A percentile compares a stretch with the other conserved stretches of the same genome.
Evolutionary conservation across 2,329 filamentous ascomycete species (phyloP).

Genomic region (Aspergillus transmontanensis): DNA sequence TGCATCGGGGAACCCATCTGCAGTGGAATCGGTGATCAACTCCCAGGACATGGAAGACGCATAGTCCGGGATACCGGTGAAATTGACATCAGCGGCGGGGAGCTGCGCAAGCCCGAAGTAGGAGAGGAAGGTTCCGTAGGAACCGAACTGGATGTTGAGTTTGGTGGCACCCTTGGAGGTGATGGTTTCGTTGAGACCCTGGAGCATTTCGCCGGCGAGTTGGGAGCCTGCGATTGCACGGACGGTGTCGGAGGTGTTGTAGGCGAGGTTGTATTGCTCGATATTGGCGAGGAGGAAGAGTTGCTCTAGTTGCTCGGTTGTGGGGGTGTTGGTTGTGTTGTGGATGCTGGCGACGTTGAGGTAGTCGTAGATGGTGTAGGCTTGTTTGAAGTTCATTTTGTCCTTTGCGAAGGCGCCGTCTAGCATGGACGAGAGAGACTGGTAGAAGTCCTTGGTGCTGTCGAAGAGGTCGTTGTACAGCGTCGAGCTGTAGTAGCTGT

Average conservation of each 20-base stretch:
- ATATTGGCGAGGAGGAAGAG: conserved; percentile 70
- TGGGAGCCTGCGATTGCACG: conserved; percentile 57
- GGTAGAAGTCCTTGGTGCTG: conserved; percentile 58
- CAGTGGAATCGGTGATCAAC: conserved; percentile 54
- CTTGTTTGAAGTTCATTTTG: conserved; percentile 61
- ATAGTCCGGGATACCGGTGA: conserved; percentile 76
- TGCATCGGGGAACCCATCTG: conserved; percentile 39
- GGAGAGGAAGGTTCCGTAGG: conserved; percentile 59
- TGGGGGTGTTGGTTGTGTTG: conserved; percentile 63
- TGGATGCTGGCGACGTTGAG: conserved; percentile 66
- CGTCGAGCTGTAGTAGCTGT: conserved; percentile 57
- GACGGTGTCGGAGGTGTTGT: conserved; percentile 59
- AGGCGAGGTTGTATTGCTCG: conserved; percentile 79
- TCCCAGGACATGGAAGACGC: conserved; percentile 79
- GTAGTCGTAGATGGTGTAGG: conserved; percentile 67
- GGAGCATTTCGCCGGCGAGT: conserved; percentile 62
- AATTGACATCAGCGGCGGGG: conserved; percentile 54
- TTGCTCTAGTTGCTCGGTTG: conserved; percentile 55
- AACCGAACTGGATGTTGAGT: conserved; percentile 57
- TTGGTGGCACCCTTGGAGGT: conserved; percentile 34
- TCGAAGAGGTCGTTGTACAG: conserved; percentile 53
- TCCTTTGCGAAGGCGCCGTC: conserved; percentile 53
- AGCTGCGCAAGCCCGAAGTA: conserved; percentile 62
- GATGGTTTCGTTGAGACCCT: conserved; percentile 44
- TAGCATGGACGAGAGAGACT: conserved; percentile 53